Percentiles rank a stretch among this genome's conserved stretches.
Conservation (phyloP, 208 protist genomes). For the Phytomonas sp. region DNA sequence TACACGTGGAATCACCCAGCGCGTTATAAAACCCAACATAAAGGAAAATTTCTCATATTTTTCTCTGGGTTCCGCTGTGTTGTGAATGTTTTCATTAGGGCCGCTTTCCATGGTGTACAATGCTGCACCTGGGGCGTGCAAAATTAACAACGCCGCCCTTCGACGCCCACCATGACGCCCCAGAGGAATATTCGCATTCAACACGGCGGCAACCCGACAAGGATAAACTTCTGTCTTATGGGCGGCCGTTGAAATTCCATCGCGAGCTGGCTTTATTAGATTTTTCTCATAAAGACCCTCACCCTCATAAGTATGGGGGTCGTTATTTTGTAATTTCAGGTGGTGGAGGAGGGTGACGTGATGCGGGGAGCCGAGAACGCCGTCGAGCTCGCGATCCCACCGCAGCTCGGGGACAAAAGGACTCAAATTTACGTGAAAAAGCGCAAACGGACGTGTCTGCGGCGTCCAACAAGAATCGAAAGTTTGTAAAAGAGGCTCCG, state of each 20-base stretch:
- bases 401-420: constrained; percentile 39
- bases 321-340: not conserved
- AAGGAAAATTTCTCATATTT: constrained; percentile 8
- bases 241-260: no score
- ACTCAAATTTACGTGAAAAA: constrained; percentile 26
- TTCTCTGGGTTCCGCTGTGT: no score
- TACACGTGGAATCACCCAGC: constrained; percentile 20
- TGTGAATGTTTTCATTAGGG: no score
- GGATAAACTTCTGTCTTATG: not conserved
- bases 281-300: not conserved
- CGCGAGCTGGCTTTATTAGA: not conserved
- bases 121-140: constrained; percentile 3
- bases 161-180: not conserved
- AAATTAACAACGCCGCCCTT: constrained; percentile 13
- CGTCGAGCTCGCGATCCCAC: constrained; percentile 45
- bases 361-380: constrained; percentile 44
- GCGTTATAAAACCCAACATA: constrained; percentile 16
- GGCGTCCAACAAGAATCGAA: not conserved
- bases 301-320: not conserved
- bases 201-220: constrained; percentile 25
- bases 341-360: not conserved
- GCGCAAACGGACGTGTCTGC: not conserved
- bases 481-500: not conserved
- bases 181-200: constrained; percentile 47
- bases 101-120: no score